phyloP scores from a whole-genome alignment of 2,329 filamentous ascomycete species.

The Botrytis galanthina region DNA sequence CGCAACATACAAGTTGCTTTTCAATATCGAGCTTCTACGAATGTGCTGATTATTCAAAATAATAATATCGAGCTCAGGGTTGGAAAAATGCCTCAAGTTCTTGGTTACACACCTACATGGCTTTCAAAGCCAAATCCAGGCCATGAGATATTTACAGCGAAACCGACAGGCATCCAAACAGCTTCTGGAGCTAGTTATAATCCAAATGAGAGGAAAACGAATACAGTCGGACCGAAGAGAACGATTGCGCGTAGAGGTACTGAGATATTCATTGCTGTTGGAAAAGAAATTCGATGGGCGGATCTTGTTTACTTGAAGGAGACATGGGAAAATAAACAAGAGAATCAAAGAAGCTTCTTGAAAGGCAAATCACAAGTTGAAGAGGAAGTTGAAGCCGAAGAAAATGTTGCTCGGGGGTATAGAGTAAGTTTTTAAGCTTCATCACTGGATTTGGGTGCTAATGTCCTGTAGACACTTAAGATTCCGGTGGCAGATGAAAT shows the following conservation, averaged over 20 bases:
- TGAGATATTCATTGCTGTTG: conserved; percentile 84
- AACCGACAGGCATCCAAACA: conserved; percentile 39
- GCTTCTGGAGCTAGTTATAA: conserved; percentile 26
- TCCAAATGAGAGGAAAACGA: conserved; percentile 43
- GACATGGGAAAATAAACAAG: conserved; percentile 45
- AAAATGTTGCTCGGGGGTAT: conserved; percentile 45
- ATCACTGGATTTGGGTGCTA: conserved; percentile 26
- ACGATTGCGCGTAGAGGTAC: conserved; percentile 80
- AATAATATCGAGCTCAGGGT: conserved; percentile 24
- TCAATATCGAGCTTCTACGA: conserved; percentile 22
- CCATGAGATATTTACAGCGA: conserved; percentile 68
- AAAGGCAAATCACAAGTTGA: conserved; percentile 27
- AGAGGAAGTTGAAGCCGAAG: conserved; percentile 32
- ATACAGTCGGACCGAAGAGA: conserved; percentile 51
- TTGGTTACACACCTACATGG: conserved; percentile 84
- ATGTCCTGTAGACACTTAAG: conserved; percentile 63
- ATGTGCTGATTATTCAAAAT: conserved; percentile 22
- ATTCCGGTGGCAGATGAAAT: conserved; percentile 79
- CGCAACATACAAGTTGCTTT: conserved; percentile 17
- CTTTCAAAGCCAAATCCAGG: conserved; percentile 75
- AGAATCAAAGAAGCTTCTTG: conserved; percentile 26
- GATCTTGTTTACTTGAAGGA: conserved; percentile 80
- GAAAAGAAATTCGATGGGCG: conserved; percentile 89
- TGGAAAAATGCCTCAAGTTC: conserved; percentile 75
- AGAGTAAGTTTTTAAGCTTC: conserved; percentile 44